Percentiles rank a stretch among this genome's conserved stretches.
Conservation (phyloP, 306 rosid genomes). For the Pterocarpus macrocarpus region DNA sequence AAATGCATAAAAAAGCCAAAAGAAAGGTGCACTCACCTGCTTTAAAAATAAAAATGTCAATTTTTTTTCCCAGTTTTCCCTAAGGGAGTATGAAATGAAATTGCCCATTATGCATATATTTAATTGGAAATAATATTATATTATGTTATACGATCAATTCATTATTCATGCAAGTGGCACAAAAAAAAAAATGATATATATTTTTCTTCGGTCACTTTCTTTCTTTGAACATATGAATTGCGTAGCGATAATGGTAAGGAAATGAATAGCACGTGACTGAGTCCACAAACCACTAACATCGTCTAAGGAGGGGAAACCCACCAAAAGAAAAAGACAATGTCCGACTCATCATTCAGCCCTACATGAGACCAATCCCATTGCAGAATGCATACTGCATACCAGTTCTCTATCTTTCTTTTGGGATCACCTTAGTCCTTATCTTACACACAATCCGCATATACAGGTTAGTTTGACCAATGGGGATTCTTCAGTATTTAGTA, state of each 20-base stretch:
- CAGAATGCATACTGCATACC: background rate
- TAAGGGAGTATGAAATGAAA: background rate
- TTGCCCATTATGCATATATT: background rate
- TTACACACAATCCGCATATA: no score
- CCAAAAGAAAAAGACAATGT: background rate
- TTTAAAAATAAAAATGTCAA: background rate
- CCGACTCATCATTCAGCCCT: constrained; percentile 9
- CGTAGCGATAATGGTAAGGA: background rate
- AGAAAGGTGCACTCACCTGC: constrained; percentile 19
- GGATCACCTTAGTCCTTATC: no score
- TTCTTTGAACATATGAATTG: constrained; percentile 11
- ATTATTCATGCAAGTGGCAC: background rate
- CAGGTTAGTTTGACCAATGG: background rate
- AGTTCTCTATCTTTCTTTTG: background rate
- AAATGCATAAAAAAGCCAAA: no score
- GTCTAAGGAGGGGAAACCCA: background rate
- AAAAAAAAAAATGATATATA: background rate
- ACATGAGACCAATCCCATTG: background rate
- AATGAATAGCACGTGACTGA: constrained; percentile 15
- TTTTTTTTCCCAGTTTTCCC: background rate
- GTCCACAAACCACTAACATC: background rate
- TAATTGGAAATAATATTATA: background rate
- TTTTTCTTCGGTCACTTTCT: constrained; percentile 24
- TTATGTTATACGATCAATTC: background rate
- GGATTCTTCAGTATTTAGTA: background rate